Percentiles rank a stretch among this genome's conserved stretches.
These are phyloP conservation scores for Acacia concinna DNA, from an alignment of 331 rosid species.

Conservation along the genomic window DNA sequence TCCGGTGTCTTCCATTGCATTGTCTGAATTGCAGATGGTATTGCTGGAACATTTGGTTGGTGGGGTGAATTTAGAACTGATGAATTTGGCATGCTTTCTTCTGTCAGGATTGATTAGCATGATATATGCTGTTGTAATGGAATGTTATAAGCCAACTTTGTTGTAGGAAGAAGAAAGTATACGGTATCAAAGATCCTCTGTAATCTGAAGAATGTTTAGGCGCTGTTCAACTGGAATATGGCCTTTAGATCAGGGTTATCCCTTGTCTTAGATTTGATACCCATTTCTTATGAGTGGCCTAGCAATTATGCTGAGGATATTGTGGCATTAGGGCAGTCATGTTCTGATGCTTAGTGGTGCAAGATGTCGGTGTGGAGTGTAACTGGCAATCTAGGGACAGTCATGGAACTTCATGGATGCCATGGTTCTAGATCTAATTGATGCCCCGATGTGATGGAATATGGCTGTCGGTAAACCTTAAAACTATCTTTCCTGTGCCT, in stretches of 20 bases:
- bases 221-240: constrained; percentile 35
- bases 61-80: constrained; percentile 43
- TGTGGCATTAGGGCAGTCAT: constrained; percentile 35
- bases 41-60: constrained; percentile 48
- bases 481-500: constrained; percentile 22
- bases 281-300: constrained; percentile 36
- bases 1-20: constrained; percentile 39
- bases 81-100: constrained; percentile 40
- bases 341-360: constrained; percentile 32
- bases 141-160: constrained; percentile 41
- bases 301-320: constrained; percentile 36
- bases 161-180: constrained; percentile 43
- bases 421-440: constrained; percentile 30
- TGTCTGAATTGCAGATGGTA: constrained; percentile 55
- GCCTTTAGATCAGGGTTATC: constrained; percentile 42
- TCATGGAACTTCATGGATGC: constrained; percentile 15
- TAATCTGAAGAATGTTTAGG: constrained; percentile 45
- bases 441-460: constrained; percentile 32
- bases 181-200: constrained; percentile 42
- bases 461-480: constrained; percentile 33
- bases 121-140: constrained; percentile 47
- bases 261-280: constrained; percentile 41
- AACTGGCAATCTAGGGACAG: constrained; percentile 41
- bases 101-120: constrained; percentile 46
- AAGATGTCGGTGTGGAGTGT: constrained; percentile 33